These are phyloP conservation scores for Floccularia luteovirens DNA, from an alignment of 768 basidiomycete genomes.

Conservation along the genomic window DNA sequence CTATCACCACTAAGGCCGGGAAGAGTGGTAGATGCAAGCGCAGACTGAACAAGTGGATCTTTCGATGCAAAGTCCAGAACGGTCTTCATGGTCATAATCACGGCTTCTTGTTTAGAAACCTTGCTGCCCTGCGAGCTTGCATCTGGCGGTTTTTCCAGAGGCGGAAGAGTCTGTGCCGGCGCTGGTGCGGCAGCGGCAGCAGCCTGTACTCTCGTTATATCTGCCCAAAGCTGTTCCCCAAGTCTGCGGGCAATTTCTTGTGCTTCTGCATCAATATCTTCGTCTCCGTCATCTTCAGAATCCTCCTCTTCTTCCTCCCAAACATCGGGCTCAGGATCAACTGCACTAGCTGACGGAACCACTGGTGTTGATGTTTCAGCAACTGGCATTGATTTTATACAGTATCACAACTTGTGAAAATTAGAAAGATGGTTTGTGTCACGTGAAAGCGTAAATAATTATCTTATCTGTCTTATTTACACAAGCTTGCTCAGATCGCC, in stretches of 20 bases:
- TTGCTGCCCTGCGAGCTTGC: slow-evolving; percentile 18
- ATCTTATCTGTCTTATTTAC: slow-evolving; percentile 24
- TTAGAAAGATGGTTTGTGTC: not conserved
- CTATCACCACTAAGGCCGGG: slow-evolving; percentile 38
- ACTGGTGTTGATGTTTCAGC: no score
- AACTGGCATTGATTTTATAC: no score
- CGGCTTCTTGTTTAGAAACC: slow-evolving; percentile 54
- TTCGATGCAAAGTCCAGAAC: slow-evolving; percentile 52
- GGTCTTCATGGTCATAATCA: slow-evolving; percentile 55
- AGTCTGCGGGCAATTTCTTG: slow-evolving; percentile 67
- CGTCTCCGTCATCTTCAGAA: slow-evolving; percentile 52
- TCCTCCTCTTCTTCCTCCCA: slow-evolving; percentile 35
- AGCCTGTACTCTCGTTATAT: slow-evolving; percentile 56
- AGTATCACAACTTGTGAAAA: no score
- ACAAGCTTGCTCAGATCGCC: slow-evolving; percentile 17
- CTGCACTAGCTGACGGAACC: not conserved
- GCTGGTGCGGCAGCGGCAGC: slow-evolving; percentile 13
- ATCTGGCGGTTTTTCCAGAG: slow-evolving; percentile 4
- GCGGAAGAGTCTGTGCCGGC: slow-evolving; percentile 3
- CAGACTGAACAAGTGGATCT: slow-evolving; percentile 47
- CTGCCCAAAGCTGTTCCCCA: slow-evolving; percentile 74
- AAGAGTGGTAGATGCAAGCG: slow-evolving; percentile 44
- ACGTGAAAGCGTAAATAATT: slow-evolving; percentile 3
- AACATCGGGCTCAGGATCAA: slow-evolving; percentile 16
- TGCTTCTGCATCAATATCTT: slow-evolving; percentile 61